Evolutionary conservation across 257 asterid genomes (phyloP), one percentile per base, ranked within the genome.

Genomic region (Penstemon eatonii): DNA sequence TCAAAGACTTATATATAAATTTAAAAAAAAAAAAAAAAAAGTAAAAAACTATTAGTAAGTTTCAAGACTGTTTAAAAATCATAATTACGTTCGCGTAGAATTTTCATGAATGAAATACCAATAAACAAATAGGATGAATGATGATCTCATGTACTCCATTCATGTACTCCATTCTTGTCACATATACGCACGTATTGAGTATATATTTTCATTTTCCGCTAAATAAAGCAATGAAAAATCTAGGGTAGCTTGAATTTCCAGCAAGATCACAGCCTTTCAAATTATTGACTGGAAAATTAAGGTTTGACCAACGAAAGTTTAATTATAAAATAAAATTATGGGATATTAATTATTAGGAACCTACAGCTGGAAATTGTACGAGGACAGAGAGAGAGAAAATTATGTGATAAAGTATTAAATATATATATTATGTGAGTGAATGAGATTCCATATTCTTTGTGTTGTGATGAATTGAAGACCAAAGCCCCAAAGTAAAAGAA

Each of bases 361-460:
- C 67, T 69, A 77, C 89, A 82, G 87, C 89, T 84, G 87, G 89
- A 82, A 68, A 71, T 72, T 37, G 81, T 79, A 79, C 73, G 73
- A 86, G 85, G 92, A 85, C 84, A 87, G 75, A 66, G 74, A 79
- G 74, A 90, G 74, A 90, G 82, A 81, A 87, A 79, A 78, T 71
- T 11, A 64, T 58, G 18, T 15, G 0, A 15, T 15, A 15, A 15
- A 15, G 0, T 15, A 15, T 15, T 15, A 15, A 0, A 15, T 15
- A 15, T 15, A 15, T 15, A 15, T 15, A 15, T 15, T 15, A 73
- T 63, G 69, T 59, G 78, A 59, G 75, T 44, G 72, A 63, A 76
- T 56, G 72, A 83, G 91, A 89, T 90, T 85, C 96, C 93, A 79
- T 85, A 84, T 83, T 81, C 85, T 75, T 69, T 76, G 66, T 76